Evolutionary conservation across 192 early-diverging fungal species (phyloP).

Genomic region (Paraglomus brasilianum): DNA sequence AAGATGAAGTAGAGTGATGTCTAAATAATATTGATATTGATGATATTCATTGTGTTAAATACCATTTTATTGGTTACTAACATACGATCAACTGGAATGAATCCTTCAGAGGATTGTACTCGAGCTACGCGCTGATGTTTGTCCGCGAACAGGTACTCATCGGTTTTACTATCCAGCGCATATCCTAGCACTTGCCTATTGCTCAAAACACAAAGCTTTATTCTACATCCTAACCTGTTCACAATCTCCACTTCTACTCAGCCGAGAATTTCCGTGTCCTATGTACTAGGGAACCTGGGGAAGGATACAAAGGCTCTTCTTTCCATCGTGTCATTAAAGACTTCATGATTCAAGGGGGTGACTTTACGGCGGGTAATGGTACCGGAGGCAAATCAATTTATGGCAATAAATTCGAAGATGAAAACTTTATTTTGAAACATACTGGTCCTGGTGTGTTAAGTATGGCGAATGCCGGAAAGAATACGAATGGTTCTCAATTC

Average conservation of each 20-base stretch:
- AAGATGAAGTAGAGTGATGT: no score
- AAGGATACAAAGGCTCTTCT: constrained; percentile 66
- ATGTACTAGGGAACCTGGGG: constrained; percentile 95
- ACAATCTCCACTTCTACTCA: no score
- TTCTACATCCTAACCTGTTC: not conserved
- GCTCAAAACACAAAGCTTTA: not conserved
- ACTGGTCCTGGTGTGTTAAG: constrained; percentile 60
- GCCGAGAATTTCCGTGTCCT: constrained; percentile 99
- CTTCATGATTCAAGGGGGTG: constrained; percentile 87
- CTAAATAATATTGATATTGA: no score
- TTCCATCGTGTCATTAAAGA: constrained; percentile 87
- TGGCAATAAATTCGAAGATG: constrained; percentile 71
- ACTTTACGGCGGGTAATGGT: constrained; percentile 83
- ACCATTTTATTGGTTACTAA: no score
- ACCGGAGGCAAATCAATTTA: constrained; percentile 92
- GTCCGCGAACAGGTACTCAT: constrained; percentile 58
- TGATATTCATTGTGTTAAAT: no score
- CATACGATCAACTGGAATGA: no score
- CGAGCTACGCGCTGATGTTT: constrained; percentile 66
- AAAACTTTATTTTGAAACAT: constrained; percentile 61
- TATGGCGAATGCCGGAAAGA: constrained; percentile 85
- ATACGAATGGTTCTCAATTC: constrained; percentile 90
- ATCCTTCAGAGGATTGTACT: constrained; percentile 57
- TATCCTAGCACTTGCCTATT: not conserved
- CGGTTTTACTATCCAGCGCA: no score